Base-by-base conservation (phyloP, 176 grass and related monocot species). In the Aegilops longissima region DNA sequence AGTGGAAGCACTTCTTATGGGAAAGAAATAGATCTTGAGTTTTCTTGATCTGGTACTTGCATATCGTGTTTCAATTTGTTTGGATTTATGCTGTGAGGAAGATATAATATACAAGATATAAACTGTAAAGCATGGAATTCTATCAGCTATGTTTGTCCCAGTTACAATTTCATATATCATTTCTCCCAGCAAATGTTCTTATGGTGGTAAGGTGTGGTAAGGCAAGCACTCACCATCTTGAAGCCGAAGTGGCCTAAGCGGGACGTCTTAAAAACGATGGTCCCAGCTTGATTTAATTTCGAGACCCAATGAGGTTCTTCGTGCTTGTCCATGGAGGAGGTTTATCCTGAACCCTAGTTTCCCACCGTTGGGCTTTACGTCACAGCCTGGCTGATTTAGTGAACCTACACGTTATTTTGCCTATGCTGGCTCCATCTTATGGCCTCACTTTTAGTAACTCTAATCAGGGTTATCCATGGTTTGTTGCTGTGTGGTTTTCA, bases 21-120 rank as follows among this genome's bases (percentile, higher is more conserved):
- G 44, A 76, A 35, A 80, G 0, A 84, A 42, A 8, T 40, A 21
- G 4, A 45, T 12, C 21, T 3, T 79, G 58, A 1, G 38, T 73
- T 45, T 82, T 86, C n/a, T 8, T 44, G 8, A 71, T 4, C 21
- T 30, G 0, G 56, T 76, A 9, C 14, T 18, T 64, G 11, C 5
- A 79, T 36, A 21, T 78, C 16, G 20, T 9, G n/a, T 84, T 59
- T 68, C 12, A 47, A 20, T 66, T 78, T 87, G 38, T 45, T 87
- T 27, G n/a, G 9, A n/a, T 80, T 36, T 67, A 42, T 73, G 29
- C 54, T 40, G 17, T 13, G 33, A 80, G 14, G 20, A 68, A 80
- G 86, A 20, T 52, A 56, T 42, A 12, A 4, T 47, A 54, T 82
- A 14, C 33, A 76, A 35, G 9, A 63, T 70, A 68, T 62, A 38